phyloP scores from a whole-genome alignment of 2,329 filamentous ascomycete genomes.

The Stemphylium vesicarium region DNA sequence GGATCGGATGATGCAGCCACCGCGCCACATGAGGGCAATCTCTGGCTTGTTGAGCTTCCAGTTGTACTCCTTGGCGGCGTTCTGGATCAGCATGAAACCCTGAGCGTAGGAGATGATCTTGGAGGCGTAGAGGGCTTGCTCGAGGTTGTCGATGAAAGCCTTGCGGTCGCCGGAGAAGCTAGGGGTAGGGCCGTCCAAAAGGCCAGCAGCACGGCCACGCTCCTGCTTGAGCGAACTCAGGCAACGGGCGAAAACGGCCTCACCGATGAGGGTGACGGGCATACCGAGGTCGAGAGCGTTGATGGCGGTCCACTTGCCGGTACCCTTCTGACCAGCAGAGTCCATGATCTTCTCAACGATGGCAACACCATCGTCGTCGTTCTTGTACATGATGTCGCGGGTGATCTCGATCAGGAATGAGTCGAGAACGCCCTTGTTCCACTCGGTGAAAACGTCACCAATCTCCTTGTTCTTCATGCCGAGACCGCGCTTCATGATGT shows the following conservation, averaged over 20 bases:
- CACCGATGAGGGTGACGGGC: constrained; percentile 97
- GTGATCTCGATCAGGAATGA: constrained; percentile 99
- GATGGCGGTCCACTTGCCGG: constrained; percentile 99
- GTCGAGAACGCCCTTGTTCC: constrained; percentile 98
- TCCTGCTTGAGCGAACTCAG: constrained; percentile 93
- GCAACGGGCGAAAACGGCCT: constrained; percentile 95
- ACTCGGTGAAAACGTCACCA: constrained; percentile 89
- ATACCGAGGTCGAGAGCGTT: constrained; percentile 98
- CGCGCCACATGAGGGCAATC: constrained; percentile 99
- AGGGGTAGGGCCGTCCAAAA: constrained; percentile 78
- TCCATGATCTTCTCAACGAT: constrained; percentile 99
- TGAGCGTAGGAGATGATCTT: constrained; percentile 99
- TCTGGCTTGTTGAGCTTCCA: constrained; percentile 99
- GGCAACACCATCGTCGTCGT: constrained; percentile 88
- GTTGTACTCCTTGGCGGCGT: constrained; percentile 91
- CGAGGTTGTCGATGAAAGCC: constrained; percentile 93
- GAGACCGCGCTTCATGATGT: constrained; percentile 98
- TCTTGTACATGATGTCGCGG: constrained; percentile 97
- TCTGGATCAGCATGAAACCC: constrained; percentile 99
- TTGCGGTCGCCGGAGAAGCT: constrained; percentile 89
- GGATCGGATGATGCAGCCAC: constrained; percentile 99
- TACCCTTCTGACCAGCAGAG: constrained; percentile 98
- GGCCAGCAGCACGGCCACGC: constrained; percentile 79
- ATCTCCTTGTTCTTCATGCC: constrained; percentile 92
- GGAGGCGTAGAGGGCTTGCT: constrained; percentile 98